phyloP scores from a whole-genome alignment of 768 basidiomycete genomes.

The Phlebiopsis gigantea region DNA sequence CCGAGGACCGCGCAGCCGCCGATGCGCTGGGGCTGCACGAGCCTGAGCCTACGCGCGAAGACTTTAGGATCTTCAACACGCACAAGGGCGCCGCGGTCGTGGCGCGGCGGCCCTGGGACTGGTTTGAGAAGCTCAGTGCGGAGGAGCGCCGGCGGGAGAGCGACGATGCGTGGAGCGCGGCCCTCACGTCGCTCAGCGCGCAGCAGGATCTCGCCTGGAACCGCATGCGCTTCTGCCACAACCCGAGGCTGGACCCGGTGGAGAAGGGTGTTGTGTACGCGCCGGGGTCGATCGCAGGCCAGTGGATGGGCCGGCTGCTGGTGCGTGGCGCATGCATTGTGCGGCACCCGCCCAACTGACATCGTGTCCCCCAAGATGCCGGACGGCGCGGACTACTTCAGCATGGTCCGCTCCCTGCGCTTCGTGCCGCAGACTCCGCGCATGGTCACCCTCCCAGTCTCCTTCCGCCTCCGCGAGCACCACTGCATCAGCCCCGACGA shows the following conservation, averaged over 20 bases:
- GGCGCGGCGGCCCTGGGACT: slow-evolving; percentile 15
- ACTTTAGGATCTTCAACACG: slow-evolving; percentile 52
- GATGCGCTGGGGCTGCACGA: slow-evolving; percentile 21
- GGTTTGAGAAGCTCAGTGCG: neutral
- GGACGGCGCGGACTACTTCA: slow-evolving; percentile 24
- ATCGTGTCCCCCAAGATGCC: slow-evolving; percentile 27
- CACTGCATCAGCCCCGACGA: slow-evolving; percentile 39
- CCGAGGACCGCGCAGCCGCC: slow-evolving; percentile 26
- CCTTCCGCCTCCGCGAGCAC: slow-evolving; percentile 54
- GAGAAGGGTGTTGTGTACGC: slow-evolving; percentile 37
- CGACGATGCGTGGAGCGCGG: neutral
- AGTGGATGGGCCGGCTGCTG: slow-evolving; percentile 62
- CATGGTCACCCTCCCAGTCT: slow-evolving; percentile 45
- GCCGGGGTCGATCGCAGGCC: slow-evolving; percentile 47
- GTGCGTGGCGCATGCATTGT: neutral
- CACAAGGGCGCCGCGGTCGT: slow-evolving; percentile 31
- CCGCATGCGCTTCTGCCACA: slow-evolving; percentile 42
- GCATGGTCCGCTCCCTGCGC: slow-evolving; percentile 19
- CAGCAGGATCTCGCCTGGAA: slow-evolving; percentile 58
- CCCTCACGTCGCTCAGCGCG: slow-evolving; percentile 25
- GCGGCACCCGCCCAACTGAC: slow-evolving; percentile 23
- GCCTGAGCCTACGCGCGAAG: slow-evolving; percentile 46
- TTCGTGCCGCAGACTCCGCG: slow-evolving; percentile 23
- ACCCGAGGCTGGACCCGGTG: slow-evolving; percentile 27
- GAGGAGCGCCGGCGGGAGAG: neutral